Base-by-base conservation (phyloP, 2,329 filamentous ascomycete genomes). In the Phaeomoniella chlamydospora region DNA sequence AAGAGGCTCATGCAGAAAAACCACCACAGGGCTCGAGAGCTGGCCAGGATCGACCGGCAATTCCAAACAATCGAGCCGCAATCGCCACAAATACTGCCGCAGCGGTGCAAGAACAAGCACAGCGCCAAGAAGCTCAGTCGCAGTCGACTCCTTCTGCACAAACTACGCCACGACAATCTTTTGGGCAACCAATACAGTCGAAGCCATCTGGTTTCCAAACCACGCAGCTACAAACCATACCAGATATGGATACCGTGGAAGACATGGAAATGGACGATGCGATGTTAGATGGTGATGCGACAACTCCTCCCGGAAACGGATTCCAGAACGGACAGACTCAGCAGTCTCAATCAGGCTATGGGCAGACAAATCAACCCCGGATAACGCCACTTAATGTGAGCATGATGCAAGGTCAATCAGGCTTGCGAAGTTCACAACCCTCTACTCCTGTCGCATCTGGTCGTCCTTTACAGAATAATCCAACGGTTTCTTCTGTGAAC, bases 211-310 rank as follows among this genome's bases (percentile, higher is more conserved):
- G 42, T 6, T 46, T 47, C 26, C 37, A 36, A 29, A 38, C 43
- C 5, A 40, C 43, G 22, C 40, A 42, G 13, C 40, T 50, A 10
- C 47, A 51, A 37, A 51, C 58, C 38, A 33, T 54, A 39, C 43
- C 56, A 46, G 42, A 51, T 47, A 44, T 60, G 54, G 51, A 60
- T 51, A 48, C 52, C 50, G 43, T 61, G 46, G 86, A 85, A 36
- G 85, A 93, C 51, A 94, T 96, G 88, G 88, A 96, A 51, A 82
- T 96, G 79, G 88, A 96, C 51, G 86, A 94, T 48, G 72, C 77
- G 5, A 67, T 82, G 34, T 77, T 74, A 40, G 51, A 64, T 46
- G 51, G 46, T 11, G 46, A 64, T 49, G 41, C 49, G 15, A 41
- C 40, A 18, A 47, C 38, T 38, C 54, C 41, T 43, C 55, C 35